These are phyloP conservation scores for Madurella fahalii DNA, from an alignment of 2,329 filamentous ascomycete genomes.

Conservation along the genomic window DNA sequence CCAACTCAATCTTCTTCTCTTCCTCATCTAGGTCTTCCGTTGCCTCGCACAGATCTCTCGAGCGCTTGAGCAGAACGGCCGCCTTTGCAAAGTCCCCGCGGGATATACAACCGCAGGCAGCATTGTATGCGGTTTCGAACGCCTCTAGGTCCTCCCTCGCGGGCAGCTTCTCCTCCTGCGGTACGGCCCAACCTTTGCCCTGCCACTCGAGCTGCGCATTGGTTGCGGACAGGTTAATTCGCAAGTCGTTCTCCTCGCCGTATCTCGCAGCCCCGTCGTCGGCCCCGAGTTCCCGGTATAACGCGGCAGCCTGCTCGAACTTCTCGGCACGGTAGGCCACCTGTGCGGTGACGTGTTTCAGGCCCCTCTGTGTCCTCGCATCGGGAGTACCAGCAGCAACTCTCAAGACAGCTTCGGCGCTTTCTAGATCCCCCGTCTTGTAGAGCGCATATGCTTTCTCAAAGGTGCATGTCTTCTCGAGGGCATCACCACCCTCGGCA, in stretches of 20 bases:
- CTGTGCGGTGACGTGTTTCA: conserved; percentile 58
- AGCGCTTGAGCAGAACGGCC: conserved; percentile 63
- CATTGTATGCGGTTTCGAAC: conserved; percentile 80
- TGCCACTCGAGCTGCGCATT: conserved; percentile 71
- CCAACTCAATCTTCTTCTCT: conserved; percentile 69
- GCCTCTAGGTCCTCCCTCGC: conserved; percentile 62
- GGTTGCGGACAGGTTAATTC: conserved; percentile 70
- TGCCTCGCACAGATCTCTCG: conserved; percentile 66
- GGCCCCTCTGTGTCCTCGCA: conserved; percentile 13
- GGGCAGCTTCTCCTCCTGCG: conserved; percentile 51
- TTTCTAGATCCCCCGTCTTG: conserved; percentile 66
- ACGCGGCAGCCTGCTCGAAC: conserved; percentile 60
- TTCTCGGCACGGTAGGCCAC: conserved; percentile 70
- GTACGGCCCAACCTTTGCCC: conserved; percentile 48
- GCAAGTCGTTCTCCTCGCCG: conserved; percentile 68
- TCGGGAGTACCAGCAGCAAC: conserved; percentile 5
- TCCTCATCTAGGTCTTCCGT: conserved; percentile 69
- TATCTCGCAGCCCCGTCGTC: conserved; percentile 39
- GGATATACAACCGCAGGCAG: conserved; percentile 69
- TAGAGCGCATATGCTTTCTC: conserved; percentile 82
- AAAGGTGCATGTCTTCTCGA: conserved; percentile 59
- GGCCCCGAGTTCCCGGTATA: conserved; percentile 58
- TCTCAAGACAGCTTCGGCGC: conserved; percentile 49
- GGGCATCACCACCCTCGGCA: conserved; percentile 55
- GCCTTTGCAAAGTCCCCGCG: conserved; percentile 63